A percentile compares a stretch with the other conserved stretches of the same genome.
Evolutionary conservation across 2,329 filamentous ascomycete species (phyloP).

Genomic region (Colletotrichum melonis): DNA sequence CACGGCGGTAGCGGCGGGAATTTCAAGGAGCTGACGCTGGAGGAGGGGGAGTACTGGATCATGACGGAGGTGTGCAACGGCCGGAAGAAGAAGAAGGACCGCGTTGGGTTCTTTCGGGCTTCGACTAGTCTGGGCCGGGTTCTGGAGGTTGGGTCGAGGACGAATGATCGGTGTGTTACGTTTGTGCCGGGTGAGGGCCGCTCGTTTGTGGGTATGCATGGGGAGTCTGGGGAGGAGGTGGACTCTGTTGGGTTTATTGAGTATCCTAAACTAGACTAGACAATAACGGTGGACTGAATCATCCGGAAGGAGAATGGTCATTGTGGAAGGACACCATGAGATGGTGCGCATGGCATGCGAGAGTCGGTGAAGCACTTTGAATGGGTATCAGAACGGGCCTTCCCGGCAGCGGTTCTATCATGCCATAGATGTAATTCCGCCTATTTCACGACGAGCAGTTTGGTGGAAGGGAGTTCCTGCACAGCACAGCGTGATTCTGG

Average conservation of each 20-base stretch:
- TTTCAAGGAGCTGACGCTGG: not conserved
- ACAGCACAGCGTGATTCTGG: no score
- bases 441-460: no score
- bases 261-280: not conserved
- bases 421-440: no score
- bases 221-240: not conserved
- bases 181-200: not conserved
- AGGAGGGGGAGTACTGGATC: not conserved
- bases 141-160: not conserved
- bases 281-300: not conserved
- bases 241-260: not conserved
- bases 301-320: fast-evolving
- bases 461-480: no score
- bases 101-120: not conserved
- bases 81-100: not conserved
- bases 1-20: not conserved
- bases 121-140: not conserved
- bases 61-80: not conserved
- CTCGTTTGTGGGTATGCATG: not conserved
- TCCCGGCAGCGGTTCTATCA: no score
- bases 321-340: not conserved
- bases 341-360: not conserved
- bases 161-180: not conserved
- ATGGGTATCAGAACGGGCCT: no score
- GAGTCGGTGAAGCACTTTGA: no score